Percentiles rank a stretch among this genome's conserved stretches.
These are phyloP conservation scores for Trichoderma pleuroti DNA, from an alignment of 2,329 filamentous ascomycete species.

Conservation along the genomic window DNA sequence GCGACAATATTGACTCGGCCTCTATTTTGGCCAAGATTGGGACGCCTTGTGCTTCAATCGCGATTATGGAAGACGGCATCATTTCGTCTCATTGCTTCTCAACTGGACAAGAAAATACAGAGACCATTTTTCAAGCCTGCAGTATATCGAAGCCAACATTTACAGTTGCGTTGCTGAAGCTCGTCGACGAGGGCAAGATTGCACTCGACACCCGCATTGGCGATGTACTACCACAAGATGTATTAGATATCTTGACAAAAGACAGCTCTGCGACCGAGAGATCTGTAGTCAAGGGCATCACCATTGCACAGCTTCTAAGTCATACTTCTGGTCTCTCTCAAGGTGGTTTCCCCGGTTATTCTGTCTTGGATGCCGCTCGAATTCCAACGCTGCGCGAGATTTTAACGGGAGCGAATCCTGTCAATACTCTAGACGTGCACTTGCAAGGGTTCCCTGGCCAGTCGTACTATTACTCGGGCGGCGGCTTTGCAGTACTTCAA, in stretches of 20 bases:
- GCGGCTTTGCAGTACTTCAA: conserved; percentile 21
- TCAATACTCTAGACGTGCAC: conserved; percentile 17
- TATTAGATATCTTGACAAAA: conserved; percentile 8
- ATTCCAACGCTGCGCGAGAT: conserved; percentile 16
- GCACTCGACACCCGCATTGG: conserved; percentile 12
- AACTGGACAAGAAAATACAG: conserved; percentile 11
- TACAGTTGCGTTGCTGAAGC: conserved; percentile 18
- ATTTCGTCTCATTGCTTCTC: conserved; percentile 22
- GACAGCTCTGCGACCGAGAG: background rate
- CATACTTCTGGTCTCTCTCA: conserved; percentile 22
- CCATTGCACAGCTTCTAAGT: conserved; percentile 22
- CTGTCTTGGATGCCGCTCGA: background rate
- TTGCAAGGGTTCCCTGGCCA: conserved; percentile 18
- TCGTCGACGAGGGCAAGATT: conserved; percentile 21
- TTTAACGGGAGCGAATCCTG: conserved; percentile 19
- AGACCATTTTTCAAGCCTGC: conserved; percentile 23
- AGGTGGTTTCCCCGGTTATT: conserved; percentile 19
- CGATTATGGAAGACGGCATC: conserved; percentile 21
- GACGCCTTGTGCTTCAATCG: conserved; percentile 19
- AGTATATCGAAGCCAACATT: conserved; percentile 24
- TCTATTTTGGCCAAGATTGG: conserved; percentile 16
- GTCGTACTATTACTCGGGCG: conserved; percentile 18
- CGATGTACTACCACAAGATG: conserved; percentile 15
- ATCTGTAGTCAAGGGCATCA: conserved; percentile 15
- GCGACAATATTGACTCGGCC: background rate